Evolutionary conservation across 257 asterid species (phyloP).

Genomic region (Solanum stenotomum): DNA sequence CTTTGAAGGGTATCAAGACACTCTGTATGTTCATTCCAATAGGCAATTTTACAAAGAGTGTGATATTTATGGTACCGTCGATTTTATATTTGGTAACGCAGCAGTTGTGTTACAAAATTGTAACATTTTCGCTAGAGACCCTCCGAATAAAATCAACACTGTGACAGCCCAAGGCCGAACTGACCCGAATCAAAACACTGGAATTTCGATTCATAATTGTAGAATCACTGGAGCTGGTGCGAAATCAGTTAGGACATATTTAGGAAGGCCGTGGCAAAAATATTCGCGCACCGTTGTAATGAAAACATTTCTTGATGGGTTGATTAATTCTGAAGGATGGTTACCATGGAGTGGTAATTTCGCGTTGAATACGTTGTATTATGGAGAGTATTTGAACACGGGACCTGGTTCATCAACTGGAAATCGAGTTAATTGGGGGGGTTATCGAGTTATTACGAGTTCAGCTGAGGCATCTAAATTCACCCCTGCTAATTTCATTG

Average conservation of each 20-base stretch:
- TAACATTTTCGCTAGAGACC: slow-evolving; percentile 50
- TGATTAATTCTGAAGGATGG: slow-evolving; percentile 78
- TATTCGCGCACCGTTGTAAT: slow-evolving; percentile 67
- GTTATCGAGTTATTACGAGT: slow-evolving; percentile 62
- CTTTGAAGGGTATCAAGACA: slow-evolving; percentile 88
- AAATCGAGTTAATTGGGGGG: slow-evolving; percentile 67
- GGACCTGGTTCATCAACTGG: slow-evolving; percentile 73
- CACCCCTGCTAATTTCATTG: slow-evolving; percentile 57
- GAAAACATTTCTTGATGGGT: slow-evolving; percentile 48
- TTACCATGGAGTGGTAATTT: slow-evolving; percentile 76
- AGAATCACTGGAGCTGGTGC: slow-evolving; percentile 42
- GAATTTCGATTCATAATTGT: slow-evolving; percentile 58
- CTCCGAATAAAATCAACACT: slow-evolving; percentile 63
- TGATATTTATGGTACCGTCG: slow-evolving; percentile 74
- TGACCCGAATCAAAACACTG: slow-evolving; percentile 78
- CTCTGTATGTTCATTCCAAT: slow-evolving; percentile 56
- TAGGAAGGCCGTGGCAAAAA: slow-evolving; percentile 83
- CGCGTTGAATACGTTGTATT: slow-evolving; percentile 60
- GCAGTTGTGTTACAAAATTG: slow-evolving; percentile 82
- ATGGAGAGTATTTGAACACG: slow-evolving; percentile 77
- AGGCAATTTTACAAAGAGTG: slow-evolving; percentile 72
- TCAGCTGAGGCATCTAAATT: slow-evolving; percentile 58
- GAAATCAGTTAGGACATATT: slow-evolving; percentile 56
- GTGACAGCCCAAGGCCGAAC: slow-evolving; percentile 81
- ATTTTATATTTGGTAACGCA: slow-evolving; percentile 82